phyloP scores from a whole-genome alignment of 495 filamentous ascomycete genomes.

The Letharia lupina region DNA sequence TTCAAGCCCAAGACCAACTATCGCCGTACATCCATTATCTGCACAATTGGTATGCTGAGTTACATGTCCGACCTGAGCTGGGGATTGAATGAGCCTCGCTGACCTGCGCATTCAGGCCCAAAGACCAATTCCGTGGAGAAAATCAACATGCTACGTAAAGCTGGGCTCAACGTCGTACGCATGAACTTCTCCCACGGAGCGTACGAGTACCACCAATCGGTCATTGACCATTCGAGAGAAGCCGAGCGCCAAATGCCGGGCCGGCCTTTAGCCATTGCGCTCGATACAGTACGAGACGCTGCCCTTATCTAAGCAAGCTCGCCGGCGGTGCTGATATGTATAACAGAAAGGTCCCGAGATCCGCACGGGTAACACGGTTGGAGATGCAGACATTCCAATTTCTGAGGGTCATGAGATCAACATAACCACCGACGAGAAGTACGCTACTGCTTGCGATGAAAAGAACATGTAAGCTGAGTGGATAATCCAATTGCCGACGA shows the following conservation, averaged over 20 bases:
- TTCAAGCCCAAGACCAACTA: conserved; percentile 75
- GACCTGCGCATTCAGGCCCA: conserved; percentile 46
- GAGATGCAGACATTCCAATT: conserved; percentile 82
- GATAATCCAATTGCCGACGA: no score
- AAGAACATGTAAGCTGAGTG: conserved; percentile 74
- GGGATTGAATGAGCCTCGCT: conserved; percentile 1
- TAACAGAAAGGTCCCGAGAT: conserved; percentile 90
- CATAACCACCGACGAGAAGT: conserved; percentile 96
- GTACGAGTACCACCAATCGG: conserved; percentile 93
- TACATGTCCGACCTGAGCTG: not conserved
- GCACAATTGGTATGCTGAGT: conserved; percentile 72
- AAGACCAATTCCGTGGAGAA: conserved; percentile 98
- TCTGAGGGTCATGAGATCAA: conserved; percentile 71
- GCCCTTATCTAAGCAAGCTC: not conserved
- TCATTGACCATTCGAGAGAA: conserved; percentile 86
- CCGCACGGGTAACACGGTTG: conserved; percentile 84
- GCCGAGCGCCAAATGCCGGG: conserved; percentile 68
- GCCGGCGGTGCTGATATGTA: conserved; percentile 4
- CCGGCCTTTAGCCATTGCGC: conserved; percentile 88
- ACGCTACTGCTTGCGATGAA: conserved; percentile 71
- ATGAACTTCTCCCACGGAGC: conserved; percentile 99
- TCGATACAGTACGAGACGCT: conserved; percentile 65
- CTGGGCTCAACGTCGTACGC: conserved; percentile 94
- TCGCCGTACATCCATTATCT: conserved; percentile 94
- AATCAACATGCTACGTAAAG: conserved; percentile 81